Evolutionary conservation across 148 eudicot genomes (phyloP), one percentile per base, ranked within the genome.

Genomic region (Hydrangea macrophylla): DNA sequence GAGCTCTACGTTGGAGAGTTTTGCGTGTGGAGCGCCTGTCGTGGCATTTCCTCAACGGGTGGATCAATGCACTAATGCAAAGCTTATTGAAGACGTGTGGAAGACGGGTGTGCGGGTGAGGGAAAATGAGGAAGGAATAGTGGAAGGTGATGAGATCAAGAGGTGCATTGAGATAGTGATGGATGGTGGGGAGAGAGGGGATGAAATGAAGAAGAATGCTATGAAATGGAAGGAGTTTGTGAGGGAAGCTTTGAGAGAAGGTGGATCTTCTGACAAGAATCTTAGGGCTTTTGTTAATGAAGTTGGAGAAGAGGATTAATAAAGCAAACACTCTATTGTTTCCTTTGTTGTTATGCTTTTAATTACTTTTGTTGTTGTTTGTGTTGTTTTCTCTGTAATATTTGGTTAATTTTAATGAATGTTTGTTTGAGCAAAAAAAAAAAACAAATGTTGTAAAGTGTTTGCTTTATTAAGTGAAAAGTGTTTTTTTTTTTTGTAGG

Each of bases 1-100:
- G 90, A 88, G 85, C 68, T 88, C 88, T 36, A 68, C 83, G 0
- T 22, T 85, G 13, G 93, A 88, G 74, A 76, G 83, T 65, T 10
- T 85, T n/a, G 63, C 70, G 9, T 79, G 72, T 0, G 88, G 94
- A 4, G 82, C 82, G 1, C 86, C 90, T 1, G 64, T 85, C 74
- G 83, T 88, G 48, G 83, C 61, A 11, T 75, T 76, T 58, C 90
- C 94, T 0, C 80, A 78, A 31, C 81, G 81, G 82, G 70, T 71
- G 1, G 94, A 88, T 33, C 94, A 85, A 54, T 35, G 44, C 5
- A 83, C 86, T 11, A 83, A 85, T 37, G 86, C 90, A 28, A 85
- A 77, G 75, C 67, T 88, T 11, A 56, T 88, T 10, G 79, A 71
- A 18, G 88, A 85, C 33, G 72, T 76, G 0, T 88, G 84, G 83